Evolutionary conservation across 768 basidiomycete species (phyloP).

Genomic region (Pholiota conissans): DNA sequence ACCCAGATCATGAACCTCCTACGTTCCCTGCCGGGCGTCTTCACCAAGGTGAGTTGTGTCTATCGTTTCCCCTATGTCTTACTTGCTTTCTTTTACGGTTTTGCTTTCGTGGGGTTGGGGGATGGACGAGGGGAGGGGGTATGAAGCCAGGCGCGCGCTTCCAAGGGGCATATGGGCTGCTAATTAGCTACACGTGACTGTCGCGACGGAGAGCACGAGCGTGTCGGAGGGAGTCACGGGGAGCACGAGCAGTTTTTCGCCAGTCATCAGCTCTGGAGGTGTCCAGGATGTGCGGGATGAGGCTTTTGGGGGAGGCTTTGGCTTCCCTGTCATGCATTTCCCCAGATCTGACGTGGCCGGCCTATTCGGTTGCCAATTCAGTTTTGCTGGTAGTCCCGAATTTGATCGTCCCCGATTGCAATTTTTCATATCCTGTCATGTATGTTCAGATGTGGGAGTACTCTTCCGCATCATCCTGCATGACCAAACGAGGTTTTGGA

Average conservation of each 20-base stretch:
- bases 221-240: slow-evolving; percentile 37
- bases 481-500: too few species aligned
- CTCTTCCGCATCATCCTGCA: too few species aligned
- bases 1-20: slow-evolving; percentile 61
- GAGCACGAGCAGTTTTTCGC: slow-evolving; percentile 15
- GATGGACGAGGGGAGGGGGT: not conserved
- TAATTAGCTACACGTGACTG: slow-evolving; percentile 35
- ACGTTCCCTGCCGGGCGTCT: slow-evolving; percentile 52
- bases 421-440: too few species aligned
- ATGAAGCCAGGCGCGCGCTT: not conserved
- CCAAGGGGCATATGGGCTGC: not conserved
- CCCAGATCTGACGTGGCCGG: not conserved
- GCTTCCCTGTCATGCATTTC: not conserved
- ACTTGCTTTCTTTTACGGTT: slow-evolving; percentile 11
- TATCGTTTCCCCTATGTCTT: slow-evolving; percentile 11
- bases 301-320: not conserved
- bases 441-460: too few species aligned
- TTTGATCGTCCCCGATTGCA: too few species aligned
- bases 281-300: not conserved
- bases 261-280: not conserved
- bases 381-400: too few species aligned
- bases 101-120: not conserved
- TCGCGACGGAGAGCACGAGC: slow-evolving; percentile 40
- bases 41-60: slow-evolving; percentile 50
- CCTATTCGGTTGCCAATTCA: not conserved